Evolutionary conservation across 768 basidiomycete species (phyloP).

Genomic region (Crucibulum laeve): DNA sequence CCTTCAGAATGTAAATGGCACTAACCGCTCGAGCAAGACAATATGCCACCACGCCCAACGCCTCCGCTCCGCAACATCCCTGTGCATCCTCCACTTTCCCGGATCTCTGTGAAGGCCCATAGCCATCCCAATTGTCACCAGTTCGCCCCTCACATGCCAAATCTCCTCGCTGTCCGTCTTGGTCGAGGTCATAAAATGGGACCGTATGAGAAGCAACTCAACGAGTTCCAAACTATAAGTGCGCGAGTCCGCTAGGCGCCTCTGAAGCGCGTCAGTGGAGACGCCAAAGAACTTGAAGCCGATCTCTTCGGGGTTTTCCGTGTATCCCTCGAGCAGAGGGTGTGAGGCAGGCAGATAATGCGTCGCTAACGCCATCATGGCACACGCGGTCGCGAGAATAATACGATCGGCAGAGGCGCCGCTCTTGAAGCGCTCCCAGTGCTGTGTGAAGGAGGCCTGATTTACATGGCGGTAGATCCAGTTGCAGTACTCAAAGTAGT

Average conservation of each 20-base stretch:
- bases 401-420: slow-evolving; percentile 63
- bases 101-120: slow-evolving; percentile 88
- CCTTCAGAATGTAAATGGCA: slow-evolving; percentile 7
- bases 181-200: slow-evolving; percentile 67
- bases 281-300: slow-evolving; percentile 67
- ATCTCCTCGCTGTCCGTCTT: slow-evolving; percentile 80
- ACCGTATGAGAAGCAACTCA: slow-evolving; percentile 66
- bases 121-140: slow-evolving; percentile 71
- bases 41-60: slow-evolving; percentile 94
- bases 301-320: slow-evolving; percentile 54
- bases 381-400: slow-evolving; percentile 67
- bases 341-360: slow-evolving; percentile 70
- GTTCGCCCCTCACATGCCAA: slow-evolving; percentile 71
- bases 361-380: slow-evolving; percentile 69
- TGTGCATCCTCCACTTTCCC: slow-evolving; percentile 69
- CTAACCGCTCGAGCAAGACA: slow-evolving; percentile 71
- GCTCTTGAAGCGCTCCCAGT: slow-evolving; percentile 73
- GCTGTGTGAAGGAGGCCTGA: slow-evolving; percentile 50
- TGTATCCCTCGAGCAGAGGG: slow-evolving; percentile 48
- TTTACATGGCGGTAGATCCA: slow-evolving; percentile 85
- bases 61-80: slow-evolving; percentile 68
- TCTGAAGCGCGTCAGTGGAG: slow-evolving; percentile 58
- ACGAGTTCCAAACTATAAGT: slow-evolving; percentile 69
- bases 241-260: slow-evolving; percentile 56
- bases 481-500: slow-evolving; percentile 85